A percentile compares a stretch with the other conserved stretches of the same genome.
Evolutionary conservation across 2,329 filamentous ascomycete species (phyloP).

Genomic region (Sporothrix brasiliensis): DNA sequence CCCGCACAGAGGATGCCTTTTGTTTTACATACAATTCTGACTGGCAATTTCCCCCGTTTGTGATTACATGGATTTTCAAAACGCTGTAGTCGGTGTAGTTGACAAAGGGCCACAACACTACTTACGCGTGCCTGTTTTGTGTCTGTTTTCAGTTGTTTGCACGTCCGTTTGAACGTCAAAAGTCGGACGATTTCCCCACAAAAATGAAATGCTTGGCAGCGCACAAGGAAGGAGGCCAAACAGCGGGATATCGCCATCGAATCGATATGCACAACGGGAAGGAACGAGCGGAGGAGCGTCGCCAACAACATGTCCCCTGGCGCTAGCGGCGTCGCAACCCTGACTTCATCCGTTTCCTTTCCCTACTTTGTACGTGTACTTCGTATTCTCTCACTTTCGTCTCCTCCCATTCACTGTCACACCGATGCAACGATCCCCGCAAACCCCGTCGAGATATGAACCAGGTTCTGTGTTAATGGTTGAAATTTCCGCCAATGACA

Average conservation of each 20-base stretch:
- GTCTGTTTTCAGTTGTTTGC: neutral
- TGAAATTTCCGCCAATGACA: neutral
- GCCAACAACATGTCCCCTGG: neutral
- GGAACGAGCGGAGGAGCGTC: neutral
- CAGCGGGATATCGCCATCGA: neutral
- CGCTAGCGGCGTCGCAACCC: neutral
- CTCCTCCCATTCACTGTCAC: neutral
- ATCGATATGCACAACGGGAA: neutral
- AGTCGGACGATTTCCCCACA: conserved; percentile 5
- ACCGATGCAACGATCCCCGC: conserved; percentile 5
- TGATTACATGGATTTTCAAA: neutral
- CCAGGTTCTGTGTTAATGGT: neutral
- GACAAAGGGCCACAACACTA: too few species aligned
- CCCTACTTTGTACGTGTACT: neutral
- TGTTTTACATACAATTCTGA: conserved; percentile 4
- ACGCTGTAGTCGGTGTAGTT: neutral
- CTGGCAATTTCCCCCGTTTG: neutral
- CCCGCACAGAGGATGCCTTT: conserved; percentile 13
- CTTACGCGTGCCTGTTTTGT: neutral
- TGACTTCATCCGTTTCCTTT: neutral
- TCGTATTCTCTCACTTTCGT: neutral
- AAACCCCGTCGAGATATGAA: neutral
- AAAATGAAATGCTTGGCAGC: neutral
- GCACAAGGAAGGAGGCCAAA: neutral
- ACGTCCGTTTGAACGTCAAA: neutral